Base-by-base conservation (phyloP, 176 grass and related monocot genomes). In the Carex scoparia region DNA sequence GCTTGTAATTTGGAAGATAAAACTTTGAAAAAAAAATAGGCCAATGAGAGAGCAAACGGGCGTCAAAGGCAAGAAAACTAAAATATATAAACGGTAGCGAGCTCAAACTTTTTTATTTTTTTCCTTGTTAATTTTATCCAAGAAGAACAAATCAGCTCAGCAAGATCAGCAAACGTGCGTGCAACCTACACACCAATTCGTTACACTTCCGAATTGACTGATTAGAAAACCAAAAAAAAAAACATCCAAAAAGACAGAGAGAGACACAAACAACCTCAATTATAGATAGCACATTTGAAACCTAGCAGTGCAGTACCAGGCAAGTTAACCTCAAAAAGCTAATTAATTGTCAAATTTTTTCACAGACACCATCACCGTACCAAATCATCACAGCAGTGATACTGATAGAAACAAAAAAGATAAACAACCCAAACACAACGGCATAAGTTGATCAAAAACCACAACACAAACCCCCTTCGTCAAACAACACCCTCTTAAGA, bases 271-370 rank as follows among this genome's bases (percentile, higher is more conserved):
- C 46, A 75, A 54, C 11, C 71, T 53, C n/a, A 75, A 54, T 75
- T 54, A 58, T 79, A 79, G 13, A 58, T 79, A 79, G 13, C 13
- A 58, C 31, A 51, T 58, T 58, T 58, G 7, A 79, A 79, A 58
- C 74, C 71, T 76, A 76, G 42, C 3, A 49, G 71, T 23, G 38
- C 40, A 67, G 23, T 23, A 23, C 23, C 23, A 23, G 23, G 23
- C 23, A 67, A 67, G 57, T 59, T 59, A 59, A 59, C 13, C 57
- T 59, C 57, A 59, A 27, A 49, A 48, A 33, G 56, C 73, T 77
- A 77, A 77, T 32, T 30, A 79, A 79, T 79, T 53, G 74, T 79
- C 74, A 79, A 79, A 79, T 79, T 79, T 58, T 79, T 79, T 58
- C 74, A 56, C 74, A 65, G 71, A 27, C 62, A 84, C 63, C 23